A percentile compares a stretch with the other conserved stretches of the same genome.
Evolutionary conservation across 441 rosid species (phyloP).

Genomic region (Eruca vesicaria): DNA sequence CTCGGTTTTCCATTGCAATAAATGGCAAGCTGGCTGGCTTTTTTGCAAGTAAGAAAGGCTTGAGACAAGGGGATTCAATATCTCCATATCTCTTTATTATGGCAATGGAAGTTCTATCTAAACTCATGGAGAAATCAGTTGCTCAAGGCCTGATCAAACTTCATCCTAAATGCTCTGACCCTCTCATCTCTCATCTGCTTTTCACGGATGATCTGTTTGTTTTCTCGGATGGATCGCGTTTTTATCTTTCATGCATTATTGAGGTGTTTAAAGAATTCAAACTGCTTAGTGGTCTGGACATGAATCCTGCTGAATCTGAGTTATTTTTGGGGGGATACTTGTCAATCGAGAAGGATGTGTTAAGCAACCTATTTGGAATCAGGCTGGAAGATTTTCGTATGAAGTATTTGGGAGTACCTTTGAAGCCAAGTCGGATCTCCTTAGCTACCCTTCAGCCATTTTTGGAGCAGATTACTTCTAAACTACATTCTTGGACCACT

Average conservation of each 20-base stretch:
- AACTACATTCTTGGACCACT: background rate
- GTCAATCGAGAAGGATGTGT: background rate
- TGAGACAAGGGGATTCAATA: too few species aligned
- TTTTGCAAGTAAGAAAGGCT: too few species aligned
- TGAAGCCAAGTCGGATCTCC: background rate
- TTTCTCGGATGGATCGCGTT: background rate
- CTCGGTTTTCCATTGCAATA: too few species aligned
- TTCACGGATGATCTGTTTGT: background rate
- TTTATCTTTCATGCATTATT: too few species aligned
- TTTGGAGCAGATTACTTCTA: background rate
- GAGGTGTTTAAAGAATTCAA: background rate
- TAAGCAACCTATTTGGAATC: background rate
- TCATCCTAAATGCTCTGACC: background rate
- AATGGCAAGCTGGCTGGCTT: too few species aligned
- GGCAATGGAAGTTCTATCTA: background rate
- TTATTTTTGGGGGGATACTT: background rate
- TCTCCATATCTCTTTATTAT: too few species aligned
- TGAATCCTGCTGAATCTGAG: background rate
- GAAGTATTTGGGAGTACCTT: background rate
- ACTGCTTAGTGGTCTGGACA: background rate
- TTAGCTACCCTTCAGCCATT: background rate
- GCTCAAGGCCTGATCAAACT: background rate
- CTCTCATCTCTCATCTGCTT: fast-evolving
- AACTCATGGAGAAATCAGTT: fast-evolving
- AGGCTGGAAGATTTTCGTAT: background rate